Percentiles rank a stretch among this genome's conserved stretches.
Evolutionary conservation across 1,139 yeast genomes (phyloP).

Genomic region (Nakaseomyces sp.): DNA sequence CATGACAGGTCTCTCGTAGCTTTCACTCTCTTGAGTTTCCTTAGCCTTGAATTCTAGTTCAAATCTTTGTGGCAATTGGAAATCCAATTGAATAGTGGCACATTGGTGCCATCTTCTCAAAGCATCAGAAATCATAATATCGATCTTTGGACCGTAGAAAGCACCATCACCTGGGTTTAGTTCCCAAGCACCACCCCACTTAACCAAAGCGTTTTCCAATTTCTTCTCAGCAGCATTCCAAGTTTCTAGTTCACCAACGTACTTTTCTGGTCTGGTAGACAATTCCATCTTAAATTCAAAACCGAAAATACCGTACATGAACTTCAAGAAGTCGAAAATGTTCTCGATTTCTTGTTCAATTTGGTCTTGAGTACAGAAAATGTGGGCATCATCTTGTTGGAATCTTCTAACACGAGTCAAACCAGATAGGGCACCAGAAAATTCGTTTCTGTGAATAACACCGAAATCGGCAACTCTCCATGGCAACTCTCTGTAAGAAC

Average conservation of each 20-base stretch:
- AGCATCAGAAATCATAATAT: constrained; percentile 85
- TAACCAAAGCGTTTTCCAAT: constrained; percentile 64
- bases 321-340: constrained; percentile 70
- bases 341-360: constrained; percentile 73
- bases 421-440: constrained; percentile 83
- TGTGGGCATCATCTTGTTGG: constrained; percentile 98
- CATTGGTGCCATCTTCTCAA: constrained; percentile 93
- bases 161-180: constrained; percentile 97
- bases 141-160: constrained; percentile 97
- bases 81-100: constrained; percentile 95
- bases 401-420: constrained; percentile 93
- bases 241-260: constrained; percentile 73
- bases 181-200: constrained; percentile 80
- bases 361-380: constrained; percentile 87
- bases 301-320: constrained; percentile 76
- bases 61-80: constrained; percentile 90
- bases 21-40: constrained; percentile 38
- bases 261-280: constrained; percentile 91
- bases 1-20: constrained; percentile 77
- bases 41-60: constrained; percentile 79
- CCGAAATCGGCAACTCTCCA: constrained; percentile 96
- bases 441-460: constrained; percentile 90
- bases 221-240: constrained; percentile 85
- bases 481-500: constrained; percentile 91
- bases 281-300: constrained; percentile 83